phyloP scores from a whole-genome alignment of 1,139 yeast species.

The Lodderomyces metapsilosis region DNA sequence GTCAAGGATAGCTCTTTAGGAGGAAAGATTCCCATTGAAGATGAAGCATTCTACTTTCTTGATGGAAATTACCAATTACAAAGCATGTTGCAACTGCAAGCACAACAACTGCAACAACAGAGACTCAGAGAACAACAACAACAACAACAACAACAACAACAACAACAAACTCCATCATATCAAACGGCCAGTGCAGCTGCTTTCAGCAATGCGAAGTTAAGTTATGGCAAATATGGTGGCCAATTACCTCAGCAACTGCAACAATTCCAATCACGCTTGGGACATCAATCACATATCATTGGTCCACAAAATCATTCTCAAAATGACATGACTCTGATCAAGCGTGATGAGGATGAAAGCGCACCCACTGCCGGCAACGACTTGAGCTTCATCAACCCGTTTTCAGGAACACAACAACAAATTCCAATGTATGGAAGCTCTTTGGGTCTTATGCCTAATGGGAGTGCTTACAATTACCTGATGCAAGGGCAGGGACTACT shows the following conservation, averaged over 20 bases:
- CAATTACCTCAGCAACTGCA: constrained; percentile 2
- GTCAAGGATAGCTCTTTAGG: constrained; percentile 63
- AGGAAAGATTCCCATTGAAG: constrained; percentile 51
- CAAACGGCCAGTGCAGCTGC: neutral
- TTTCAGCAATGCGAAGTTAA: neutral
- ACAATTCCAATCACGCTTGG: constrained; percentile 6
- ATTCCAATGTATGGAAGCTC: constrained; percentile 1
- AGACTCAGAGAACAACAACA: too few relatives aligned
- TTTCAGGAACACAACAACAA: constrained; percentile 14
- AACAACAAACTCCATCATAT: constrained; percentile 5
- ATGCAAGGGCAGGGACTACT: constrained; percentile 11
- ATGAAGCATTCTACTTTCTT: constrained; percentile 51
- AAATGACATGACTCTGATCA: constrained; percentile 3
- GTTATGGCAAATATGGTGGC: constrained; percentile 1
- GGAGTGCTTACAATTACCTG: constrained; percentile 7
- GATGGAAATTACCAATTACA: constrained; percentile 48
- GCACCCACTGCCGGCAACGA: constrained; percentile 9
- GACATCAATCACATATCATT: constrained; percentile 8
- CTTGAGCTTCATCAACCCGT: constrained; percentile 24
- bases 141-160: constrained; percentile 6
- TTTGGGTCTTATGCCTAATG: constrained; percentile 2
- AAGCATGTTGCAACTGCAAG: constrained; percentile 34
- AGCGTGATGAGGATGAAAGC: constrained; percentile 19
- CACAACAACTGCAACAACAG: constrained; percentile 14
- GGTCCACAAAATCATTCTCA: constrained; percentile 1